Base-by-base conservation (phyloP, 2,329 filamentous ascomycete species). In the Fusarium nurragi region DNA sequence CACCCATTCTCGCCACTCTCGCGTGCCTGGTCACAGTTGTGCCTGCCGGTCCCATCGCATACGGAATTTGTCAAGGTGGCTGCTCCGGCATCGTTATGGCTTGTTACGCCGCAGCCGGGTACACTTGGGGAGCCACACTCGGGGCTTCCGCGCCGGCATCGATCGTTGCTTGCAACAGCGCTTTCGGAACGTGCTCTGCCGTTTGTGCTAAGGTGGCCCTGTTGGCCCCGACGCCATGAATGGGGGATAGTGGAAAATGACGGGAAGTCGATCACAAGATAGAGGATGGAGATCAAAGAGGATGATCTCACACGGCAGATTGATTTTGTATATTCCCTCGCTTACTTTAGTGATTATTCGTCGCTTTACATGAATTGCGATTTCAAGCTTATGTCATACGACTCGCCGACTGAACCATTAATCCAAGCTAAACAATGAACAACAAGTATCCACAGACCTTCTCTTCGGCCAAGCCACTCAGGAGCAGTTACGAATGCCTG, bases 141-240 rank as follows among this genome's bases (percentile, higher is more conserved):
- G 54, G 50, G 5, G 36, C 13, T 1, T 28, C 54, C 14, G 54
- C 54, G 5, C 54, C 54, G 16, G 40, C 51, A 16, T 32, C 28
- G 5, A 51, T 51, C 30, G 14, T 40, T 3, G 54, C 52, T 1
- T 49, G 41, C 4, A 58, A 58, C 7, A 25, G 23, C 13, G 54
- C 54, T 14, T 58, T 58, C 9, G 30, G 54, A 7, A 47, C 26
- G 4, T 58, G 54, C 22, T 58, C 54, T 32, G 41, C 51, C 11
- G 22, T 16, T 2, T 58, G 54, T 5, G 37, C 52, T 9, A 21
- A 47, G n/a, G 14, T 34, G 7, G 52, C 37, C 11, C 25, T 58
- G 2, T 6, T 40, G 12, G 52, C 52, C 1, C 52, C 54, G 26
- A 52, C 30, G 11, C 30, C 49, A 12, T 45, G 19, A 37, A 21